Evolutionary conservation across 257 asterid genomes (phyloP).

Genomic region (Eustoma russellianum): DNA sequence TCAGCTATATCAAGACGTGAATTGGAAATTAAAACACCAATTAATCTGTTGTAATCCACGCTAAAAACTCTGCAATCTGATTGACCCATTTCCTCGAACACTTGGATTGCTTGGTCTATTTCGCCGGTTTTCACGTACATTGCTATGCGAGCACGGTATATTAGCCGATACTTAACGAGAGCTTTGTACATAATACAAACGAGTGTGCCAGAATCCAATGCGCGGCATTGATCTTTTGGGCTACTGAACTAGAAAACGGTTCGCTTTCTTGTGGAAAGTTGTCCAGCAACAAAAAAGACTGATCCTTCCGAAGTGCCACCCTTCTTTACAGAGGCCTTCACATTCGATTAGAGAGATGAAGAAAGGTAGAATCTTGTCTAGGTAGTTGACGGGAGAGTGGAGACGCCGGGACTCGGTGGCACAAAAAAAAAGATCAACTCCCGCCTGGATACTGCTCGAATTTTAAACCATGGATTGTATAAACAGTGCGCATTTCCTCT

Average conservation of each 20-base stretch:
- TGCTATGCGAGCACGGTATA: constrained; percentile 68
- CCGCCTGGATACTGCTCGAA: no score
- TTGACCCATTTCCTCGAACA: constrained; percentile 82
- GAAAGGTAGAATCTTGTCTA: constrained; percentile 1
- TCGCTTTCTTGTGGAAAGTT: not conserved
- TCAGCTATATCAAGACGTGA: constrained; percentile 57
- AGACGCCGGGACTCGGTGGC: no score
- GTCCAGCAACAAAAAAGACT: not conserved
- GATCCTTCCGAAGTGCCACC: not conserved
- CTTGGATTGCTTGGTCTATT: constrained; percentile 62
- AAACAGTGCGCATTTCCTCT: not conserved
- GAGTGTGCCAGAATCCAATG: constrained; percentile 34
- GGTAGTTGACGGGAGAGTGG: not conserved
- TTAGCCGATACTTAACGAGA: constrained; percentile 74
- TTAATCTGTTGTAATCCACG: constrained; percentile 73
- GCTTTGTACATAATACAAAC: constrained; percentile 56
- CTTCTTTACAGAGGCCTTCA: not conserved
- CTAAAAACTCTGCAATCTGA: constrained; percentile 80
- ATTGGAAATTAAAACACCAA: constrained; percentile 68
- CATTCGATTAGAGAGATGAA: not conserved
- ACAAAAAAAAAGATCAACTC: not conserved
- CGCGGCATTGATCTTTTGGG: constrained; percentile 27
- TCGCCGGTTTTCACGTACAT: constrained; percentile 53
- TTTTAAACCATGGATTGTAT: no score
- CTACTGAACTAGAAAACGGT: not conserved